These are phyloP conservation scores for Populus ilicifolia DNA, from an alignment of 345 rosid genomes.

Conservation along the genomic window DNA sequence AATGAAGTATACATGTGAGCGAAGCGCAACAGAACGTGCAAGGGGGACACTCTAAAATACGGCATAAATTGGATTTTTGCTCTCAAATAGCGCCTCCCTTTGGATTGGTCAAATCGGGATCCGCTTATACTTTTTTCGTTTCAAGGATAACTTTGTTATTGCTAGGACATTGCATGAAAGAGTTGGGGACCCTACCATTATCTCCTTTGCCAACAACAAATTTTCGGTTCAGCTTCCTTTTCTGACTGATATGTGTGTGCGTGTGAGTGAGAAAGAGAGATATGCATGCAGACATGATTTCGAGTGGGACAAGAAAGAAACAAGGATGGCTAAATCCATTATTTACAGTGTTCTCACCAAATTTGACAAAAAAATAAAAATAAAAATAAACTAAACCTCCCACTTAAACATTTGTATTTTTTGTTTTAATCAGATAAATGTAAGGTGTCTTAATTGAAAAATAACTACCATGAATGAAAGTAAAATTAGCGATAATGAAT, in stretches of 20 bases:
- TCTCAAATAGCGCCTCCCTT: background rate
- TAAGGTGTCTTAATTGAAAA: too few species aligned
- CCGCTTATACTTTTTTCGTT: conserved; percentile 7
- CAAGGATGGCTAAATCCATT: too few species aligned
- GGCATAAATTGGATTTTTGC: background rate
- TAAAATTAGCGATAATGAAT: too few species aligned
- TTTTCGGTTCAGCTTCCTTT: conserved; percentile 25
- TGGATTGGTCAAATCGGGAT: conserved; percentile 27
- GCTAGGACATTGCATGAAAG: background rate
- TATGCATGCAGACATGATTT: background rate
- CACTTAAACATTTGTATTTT: too few species aligned
- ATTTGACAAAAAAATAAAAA: too few species aligned
- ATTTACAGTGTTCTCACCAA: too few species aligned
- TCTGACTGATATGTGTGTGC: conserved; percentile 20
- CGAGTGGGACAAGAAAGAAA: background rate
- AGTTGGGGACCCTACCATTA: conserved; percentile 1
- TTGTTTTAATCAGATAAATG: too few species aligned
- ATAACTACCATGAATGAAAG: too few species aligned
- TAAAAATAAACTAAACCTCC: too few species aligned
- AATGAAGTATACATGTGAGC: conserved; percentile 3
- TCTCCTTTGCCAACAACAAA: background rate
- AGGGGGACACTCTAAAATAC: conserved; percentile 14
- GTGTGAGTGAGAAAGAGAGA: background rate
- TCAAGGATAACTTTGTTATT: background rate
- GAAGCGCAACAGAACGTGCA: conserved; percentile 9